Evolutionary conservation across 371 early-diverging fungal species (phyloP).

Genomic region (Mucor indicus): DNA sequence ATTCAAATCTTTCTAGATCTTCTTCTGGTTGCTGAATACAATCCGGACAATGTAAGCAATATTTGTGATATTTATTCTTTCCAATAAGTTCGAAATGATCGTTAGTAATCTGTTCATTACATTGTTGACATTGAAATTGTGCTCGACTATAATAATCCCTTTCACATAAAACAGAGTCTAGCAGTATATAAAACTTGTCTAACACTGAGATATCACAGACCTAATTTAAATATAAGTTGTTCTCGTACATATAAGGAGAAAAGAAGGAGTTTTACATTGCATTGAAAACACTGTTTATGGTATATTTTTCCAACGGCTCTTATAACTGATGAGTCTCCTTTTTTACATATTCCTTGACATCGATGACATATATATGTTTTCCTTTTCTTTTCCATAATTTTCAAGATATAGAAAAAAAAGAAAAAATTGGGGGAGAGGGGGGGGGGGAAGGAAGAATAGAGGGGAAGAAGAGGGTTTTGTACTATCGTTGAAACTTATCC

Average conservation of each 20-base stretch:
- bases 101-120: conserved; percentile 43
- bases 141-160: conserved; percentile 58
- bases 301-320: conserved; percentile 19
- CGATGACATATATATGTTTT: conserved; percentile 15
- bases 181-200: conserved; percentile 56
- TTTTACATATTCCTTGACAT: conserved; percentile 13
- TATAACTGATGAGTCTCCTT: conserved; percentile 18
- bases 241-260: no score
- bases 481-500: no score
- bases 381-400: no score
- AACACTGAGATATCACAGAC: conserved; percentile 54
- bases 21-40: no score
- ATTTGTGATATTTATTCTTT: conserved; percentile 50
- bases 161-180: conserved; percentile 56
- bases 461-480: no score
- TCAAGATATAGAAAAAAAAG: no score
- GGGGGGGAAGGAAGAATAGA: no score
- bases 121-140: conserved; percentile 58
- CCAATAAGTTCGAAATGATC: conserved; percentile 40
- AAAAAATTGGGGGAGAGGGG: no score
- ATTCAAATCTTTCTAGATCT: conserved; percentile 81
- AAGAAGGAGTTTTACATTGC: no score
- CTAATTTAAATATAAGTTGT: no score
- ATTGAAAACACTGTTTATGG: conserved; percentile 24
- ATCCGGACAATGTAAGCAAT: conserved; percentile 60